Evolutionary conservation across 2,329 filamentous ascomycete species (phyloP).

Genomic region (Trichoderma arundinaceum): DNA sequence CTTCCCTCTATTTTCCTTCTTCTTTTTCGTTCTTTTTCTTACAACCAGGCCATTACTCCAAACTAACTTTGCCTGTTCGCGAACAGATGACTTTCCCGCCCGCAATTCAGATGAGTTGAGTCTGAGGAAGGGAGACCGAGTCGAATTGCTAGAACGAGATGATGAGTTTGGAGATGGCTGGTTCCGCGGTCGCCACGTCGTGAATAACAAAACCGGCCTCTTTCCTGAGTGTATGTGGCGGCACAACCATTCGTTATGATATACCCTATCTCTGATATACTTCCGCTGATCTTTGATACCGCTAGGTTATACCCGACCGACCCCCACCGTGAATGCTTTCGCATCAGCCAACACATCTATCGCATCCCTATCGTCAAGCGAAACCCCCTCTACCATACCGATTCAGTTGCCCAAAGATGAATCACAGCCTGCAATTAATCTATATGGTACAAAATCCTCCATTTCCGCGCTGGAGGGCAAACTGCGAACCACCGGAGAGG

Average conservation of each 20-base stretch:
- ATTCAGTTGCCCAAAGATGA: constrained; percentile 50
- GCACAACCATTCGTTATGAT: constrained; percentile 41
- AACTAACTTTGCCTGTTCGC: constrained; percentile 29
- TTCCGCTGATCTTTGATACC: constrained; percentile 29
- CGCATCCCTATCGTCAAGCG: constrained; percentile 43
- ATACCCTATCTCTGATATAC: too few relatives aligned
- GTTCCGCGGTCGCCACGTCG: constrained; percentile 79
- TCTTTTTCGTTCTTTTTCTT: too few relatives aligned
- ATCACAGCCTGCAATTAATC: constrained; percentile 39
- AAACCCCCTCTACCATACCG: constrained; percentile 44
- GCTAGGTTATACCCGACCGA: constrained; percentile 64
- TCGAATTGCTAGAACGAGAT: constrained; percentile 82
- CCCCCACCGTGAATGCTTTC: constrained; percentile 43
- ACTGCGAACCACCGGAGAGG: constrained; percentile 54
- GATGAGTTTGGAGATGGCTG: constrained; percentile 89
- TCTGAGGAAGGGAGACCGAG: constrained; percentile 80
- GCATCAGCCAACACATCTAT: constrained; percentile 38
- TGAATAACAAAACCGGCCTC: constrained; percentile 75
- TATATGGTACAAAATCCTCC: constrained; percentile 40
- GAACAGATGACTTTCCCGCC: constrained; percentile 84
- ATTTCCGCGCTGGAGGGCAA: constrained; percentile 42
- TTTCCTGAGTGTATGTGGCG: constrained; percentile 80
- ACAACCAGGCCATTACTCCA: too few relatives aligned
- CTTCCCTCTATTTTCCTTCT: too few relatives aligned
- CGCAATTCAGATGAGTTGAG: constrained; percentile 93